These are phyloP conservation scores for Barnettozyma populi DNA, from an alignment of 805 yeast species.

Conservation along the genomic window DNA sequence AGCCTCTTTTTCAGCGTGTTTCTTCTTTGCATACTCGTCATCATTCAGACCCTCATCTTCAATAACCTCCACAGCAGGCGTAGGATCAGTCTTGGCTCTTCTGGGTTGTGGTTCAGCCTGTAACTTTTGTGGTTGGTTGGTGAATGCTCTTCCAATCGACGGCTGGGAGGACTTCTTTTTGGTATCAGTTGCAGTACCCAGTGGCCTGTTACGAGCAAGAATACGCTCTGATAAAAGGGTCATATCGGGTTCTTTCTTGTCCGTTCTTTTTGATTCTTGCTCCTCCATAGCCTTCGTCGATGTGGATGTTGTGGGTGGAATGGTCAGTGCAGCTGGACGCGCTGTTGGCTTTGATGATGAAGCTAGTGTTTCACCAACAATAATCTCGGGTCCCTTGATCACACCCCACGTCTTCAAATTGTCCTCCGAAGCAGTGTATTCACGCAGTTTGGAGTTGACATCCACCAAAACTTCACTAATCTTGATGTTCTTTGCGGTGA, in stretches of 20 bases:
- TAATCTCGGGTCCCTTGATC: constrained; percentile 21
- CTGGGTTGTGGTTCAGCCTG: constrained; percentile 5
- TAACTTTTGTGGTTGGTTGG: neutral
- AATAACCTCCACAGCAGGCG: constrained; percentile 1
- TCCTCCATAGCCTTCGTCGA: constrained; percentile 1
- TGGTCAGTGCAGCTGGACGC: neutral
- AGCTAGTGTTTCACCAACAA: neutral
- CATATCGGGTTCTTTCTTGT: constrained; percentile 18
- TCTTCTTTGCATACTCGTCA: constrained; percentile 12
- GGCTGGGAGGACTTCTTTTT: constrained; percentile 14
- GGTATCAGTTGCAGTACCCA: neutral
- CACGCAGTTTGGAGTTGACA: constrained; percentile 9
- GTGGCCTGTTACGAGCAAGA: constrained; percentile 11
- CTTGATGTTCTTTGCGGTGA: constrained; percentile 22
- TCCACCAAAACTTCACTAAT: constrained; percentile 15
- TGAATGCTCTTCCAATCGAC: constrained; percentile 12
- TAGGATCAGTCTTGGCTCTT: constrained; percentile 12
- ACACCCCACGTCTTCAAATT: constrained; percentile 22
- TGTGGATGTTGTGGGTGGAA: neutral
- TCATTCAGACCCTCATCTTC: constrained; percentile 16
- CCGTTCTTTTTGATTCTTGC: neutral
- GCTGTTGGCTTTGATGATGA: neutral
- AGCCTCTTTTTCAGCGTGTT: constrained; percentile 8
- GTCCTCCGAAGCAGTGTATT: constrained; percentile 8
- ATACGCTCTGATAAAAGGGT: constrained; percentile 14